phyloP scores from a whole-genome alignment of 1,284 basidiomycete species.

The Anthracocystis panici-leucophaei region DNA sequence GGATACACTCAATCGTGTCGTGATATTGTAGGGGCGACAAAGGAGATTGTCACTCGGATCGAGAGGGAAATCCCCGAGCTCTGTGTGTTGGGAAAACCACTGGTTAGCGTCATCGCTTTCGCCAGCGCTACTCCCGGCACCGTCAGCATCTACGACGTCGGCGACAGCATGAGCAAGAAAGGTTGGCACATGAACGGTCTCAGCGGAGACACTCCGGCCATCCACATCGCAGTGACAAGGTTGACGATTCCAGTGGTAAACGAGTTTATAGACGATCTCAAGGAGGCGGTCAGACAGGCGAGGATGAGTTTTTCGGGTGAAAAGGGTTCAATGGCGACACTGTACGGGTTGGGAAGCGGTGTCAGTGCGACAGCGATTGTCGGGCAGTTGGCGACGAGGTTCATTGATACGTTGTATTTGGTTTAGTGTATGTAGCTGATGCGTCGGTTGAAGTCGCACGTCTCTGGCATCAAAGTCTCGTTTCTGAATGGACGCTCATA shows the following conservation, averaged over 20 bases:
- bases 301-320: slow-evolving; percentile 21
- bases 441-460: no score
- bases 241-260: slow-evolving; percentile 83
- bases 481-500: no score
- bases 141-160: slow-evolving; percentile 83
- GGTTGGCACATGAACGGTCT: slow-evolving; percentile 88
- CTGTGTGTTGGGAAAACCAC: slow-evolving; percentile 87
- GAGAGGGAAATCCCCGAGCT: slow-evolving; percentile 78
- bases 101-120: slow-evolving; percentile 91
- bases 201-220: slow-evolving; percentile 78
- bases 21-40: slow-evolving; percentile 81
- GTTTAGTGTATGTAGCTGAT: slow-evolving; percentile 9
- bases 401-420: slow-evolving; percentile 64
- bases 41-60: slow-evolving; percentile 78
- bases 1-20: slow-evolving; percentile 92
- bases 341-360: slow-evolving; percentile 82
- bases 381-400: slow-evolving; percentile 79
- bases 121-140: slow-evolving; percentile 73
- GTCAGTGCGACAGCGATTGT: slow-evolving; percentile 90
- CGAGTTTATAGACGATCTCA: slow-evolving; percentile 83
- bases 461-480: no score
- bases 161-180: slow-evolving; percentile 84
- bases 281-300: slow-evolving; percentile 74
- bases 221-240: slow-evolving; percentile 93
- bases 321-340: slow-evolving; percentile 61